phyloP scores from a whole-genome alignment of 345 rosid genomes.

The Citrus cavaleriei region DNA sequence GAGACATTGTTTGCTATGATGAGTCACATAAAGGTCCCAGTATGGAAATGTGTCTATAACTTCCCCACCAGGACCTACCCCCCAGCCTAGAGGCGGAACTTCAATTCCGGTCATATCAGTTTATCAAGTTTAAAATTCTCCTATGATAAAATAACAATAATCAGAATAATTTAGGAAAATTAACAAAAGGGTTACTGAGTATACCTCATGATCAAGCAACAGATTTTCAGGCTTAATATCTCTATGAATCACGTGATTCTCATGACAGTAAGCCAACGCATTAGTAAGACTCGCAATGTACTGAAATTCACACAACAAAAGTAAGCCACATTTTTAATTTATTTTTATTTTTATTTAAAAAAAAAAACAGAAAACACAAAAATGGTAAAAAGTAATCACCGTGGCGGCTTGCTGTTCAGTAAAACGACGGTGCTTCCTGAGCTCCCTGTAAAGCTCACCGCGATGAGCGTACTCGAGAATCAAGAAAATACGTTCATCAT shows the following conservation, averaged over 20 bases:
- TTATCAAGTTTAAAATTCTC: not conserved
- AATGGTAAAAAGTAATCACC: slow-evolving; percentile 29
- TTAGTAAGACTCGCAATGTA: slow-evolving; percentile 84
- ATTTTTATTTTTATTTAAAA: too few relatives aligned
- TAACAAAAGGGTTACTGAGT: not conserved
- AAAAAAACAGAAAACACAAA: not conserved
- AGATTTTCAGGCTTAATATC: slow-evolving; percentile 97
- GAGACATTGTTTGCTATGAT: too few relatives aligned
- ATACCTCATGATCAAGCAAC: slow-evolving; percentile 95
- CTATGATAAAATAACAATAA: not conserved
- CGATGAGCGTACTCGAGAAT: slow-evolving; percentile 92
- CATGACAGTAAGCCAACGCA: slow-evolving; percentile 88
- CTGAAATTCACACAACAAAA: slow-evolving; percentile 32
- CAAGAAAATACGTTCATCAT: slow-evolving; percentile 63
- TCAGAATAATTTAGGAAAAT: not conserved
- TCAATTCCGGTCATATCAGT: too few relatives aligned
- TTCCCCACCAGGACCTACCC: too few relatives aligned
- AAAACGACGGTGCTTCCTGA: slow-evolving; percentile 56
- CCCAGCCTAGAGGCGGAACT: too few relatives aligned
- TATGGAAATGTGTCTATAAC: too few relatives aligned
- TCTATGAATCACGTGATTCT: slow-evolving; percentile 90
- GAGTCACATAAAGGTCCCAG: too few relatives aligned
- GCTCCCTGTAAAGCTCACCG: slow-evolving; percentile 79
- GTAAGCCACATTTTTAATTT: not conserved
- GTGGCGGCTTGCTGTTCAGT: slow-evolving; percentile 77